Percentiles rank a stretch among this genome's conserved stretches.
Conservation (phyloP, 805 yeast genomes). For the Barnettozyma populi region DNA sequence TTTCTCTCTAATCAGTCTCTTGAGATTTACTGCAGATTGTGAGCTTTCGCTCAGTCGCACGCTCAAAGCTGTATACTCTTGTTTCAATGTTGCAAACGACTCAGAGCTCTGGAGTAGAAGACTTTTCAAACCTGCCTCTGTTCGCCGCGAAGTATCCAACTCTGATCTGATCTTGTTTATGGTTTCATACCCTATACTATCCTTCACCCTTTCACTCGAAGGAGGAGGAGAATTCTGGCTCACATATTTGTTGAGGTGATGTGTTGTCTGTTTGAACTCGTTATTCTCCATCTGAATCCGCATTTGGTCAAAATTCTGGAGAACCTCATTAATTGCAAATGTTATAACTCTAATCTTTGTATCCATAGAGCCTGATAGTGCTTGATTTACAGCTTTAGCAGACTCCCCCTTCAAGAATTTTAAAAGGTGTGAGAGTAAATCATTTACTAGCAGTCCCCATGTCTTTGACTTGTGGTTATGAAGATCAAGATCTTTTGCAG, state of each 20-base stretch:
- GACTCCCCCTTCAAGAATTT: constrained; percentile 15
- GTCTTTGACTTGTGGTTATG: constrained; percentile 4
- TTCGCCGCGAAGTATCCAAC: constrained; percentile 9
- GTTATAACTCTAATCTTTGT: constrained; percentile 19
- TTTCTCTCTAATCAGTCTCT: constrained; percentile 17
- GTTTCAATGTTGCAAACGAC: constrained; percentile 11
- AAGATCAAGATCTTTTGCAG: constrained; percentile 1
- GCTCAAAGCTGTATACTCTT: constrained; percentile 13
- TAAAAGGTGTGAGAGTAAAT: constrained; percentile 11
- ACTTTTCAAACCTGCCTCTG: constrained; percentile 15
- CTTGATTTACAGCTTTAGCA: constrained; percentile 16
- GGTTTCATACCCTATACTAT: background rate
- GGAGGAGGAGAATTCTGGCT: background rate
- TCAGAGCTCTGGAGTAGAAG: constrained; percentile 13
- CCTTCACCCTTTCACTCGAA: background rate
- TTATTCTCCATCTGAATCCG: background rate
- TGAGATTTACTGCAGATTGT: constrained; percentile 8
- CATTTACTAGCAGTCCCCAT: constrained; percentile 15
- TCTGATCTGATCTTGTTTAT: constrained; percentile 7
- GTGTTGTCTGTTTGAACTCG: background rate
- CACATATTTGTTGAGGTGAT: background rate
- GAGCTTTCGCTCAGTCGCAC: constrained; percentile 15
- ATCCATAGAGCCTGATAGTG: constrained; percentile 19
- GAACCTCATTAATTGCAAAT: constrained; percentile 17
- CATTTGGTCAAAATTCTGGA: constrained; percentile 3